phyloP scores from a whole-genome alignment of 495 filamentous ascomycete species.

The Acidomyces sp. region DNA sequence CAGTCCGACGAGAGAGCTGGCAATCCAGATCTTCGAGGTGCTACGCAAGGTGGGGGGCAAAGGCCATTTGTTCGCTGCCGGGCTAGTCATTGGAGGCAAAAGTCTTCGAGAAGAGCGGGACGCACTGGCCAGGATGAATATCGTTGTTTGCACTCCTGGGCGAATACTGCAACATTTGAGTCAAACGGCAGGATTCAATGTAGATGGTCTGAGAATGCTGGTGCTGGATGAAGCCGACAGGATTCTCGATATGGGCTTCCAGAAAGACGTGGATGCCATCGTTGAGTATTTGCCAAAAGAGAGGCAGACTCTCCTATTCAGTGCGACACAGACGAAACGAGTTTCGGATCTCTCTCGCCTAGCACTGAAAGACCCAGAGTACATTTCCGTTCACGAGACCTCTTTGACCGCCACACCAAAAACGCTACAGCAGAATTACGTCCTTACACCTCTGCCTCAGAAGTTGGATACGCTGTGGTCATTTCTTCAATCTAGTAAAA shows the following conservation, averaged over 20 bases:
- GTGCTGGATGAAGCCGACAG: conserved; percentile 94
- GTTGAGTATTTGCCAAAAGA: conserved; percentile 77
- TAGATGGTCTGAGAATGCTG: conserved; percentile 80
- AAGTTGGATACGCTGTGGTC: conserved; percentile 87
- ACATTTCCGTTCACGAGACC: conserved; percentile 81
- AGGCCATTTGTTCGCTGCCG: conserved; percentile 76
- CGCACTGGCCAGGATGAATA: conserved; percentile 85
- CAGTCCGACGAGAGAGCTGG: conserved; percentile 86
- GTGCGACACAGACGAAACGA: conserved; percentile 88
- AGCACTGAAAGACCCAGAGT: conserved; percentile 81
- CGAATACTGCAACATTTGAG: conserved; percentile 92
- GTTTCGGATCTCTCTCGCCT: conserved; percentile 83
- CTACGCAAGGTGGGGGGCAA: conserved; percentile 78
- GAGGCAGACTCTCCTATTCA: conserved; percentile 88
- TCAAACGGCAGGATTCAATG: conserved; percentile 81
- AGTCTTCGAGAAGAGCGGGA: conserved; percentile 78
- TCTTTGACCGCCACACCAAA: conserved; percentile 69
- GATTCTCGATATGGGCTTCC: conserved; percentile 97
- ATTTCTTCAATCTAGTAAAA: conserved; percentile 79
- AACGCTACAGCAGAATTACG: conserved; percentile 80
- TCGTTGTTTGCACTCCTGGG: conserved; percentile 89
- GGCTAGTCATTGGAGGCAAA: conserved; percentile 91
- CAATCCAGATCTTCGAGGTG: conserved; percentile 95
- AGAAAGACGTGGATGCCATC: conserved; percentile 80
- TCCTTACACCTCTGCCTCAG: conserved; percentile 65